These are phyloP conservation scores for Sedum album DNA, from an alignment of 164 flowering plant genomes.

Conservation along the genomic window DNA sequence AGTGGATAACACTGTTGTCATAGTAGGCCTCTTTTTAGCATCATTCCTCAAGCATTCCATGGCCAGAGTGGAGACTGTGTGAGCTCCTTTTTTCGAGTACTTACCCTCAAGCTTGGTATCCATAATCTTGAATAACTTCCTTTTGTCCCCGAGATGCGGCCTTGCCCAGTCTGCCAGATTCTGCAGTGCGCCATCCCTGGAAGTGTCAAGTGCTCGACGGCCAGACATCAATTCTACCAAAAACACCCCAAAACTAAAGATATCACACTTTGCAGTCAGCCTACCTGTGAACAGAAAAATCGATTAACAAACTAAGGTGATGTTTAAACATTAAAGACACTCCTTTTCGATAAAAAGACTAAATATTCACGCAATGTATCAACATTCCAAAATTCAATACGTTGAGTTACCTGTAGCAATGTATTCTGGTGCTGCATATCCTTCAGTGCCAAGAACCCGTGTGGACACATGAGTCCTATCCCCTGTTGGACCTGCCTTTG, in stretches of 20 bases:
- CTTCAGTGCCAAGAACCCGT: conserved; percentile 87
- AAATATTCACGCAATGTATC: too few relatives aligned
- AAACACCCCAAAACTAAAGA: conserved; percentile 67
- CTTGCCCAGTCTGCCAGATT: conserved; percentile 52
- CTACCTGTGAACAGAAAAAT: conserved; percentile 24
- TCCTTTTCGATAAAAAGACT: too few relatives aligned
- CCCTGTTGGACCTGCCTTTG: conserved; percentile 87
- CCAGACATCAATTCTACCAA: conserved; percentile 55
- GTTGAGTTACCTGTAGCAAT: conserved; percentile 5
- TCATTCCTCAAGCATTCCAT: conserved; percentile 47
- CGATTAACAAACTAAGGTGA: background rate
- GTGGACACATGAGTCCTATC: conserved; percentile 82
- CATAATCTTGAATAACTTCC: conserved; percentile 32
- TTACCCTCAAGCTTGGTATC: conserved; percentile 30
- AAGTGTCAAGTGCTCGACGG: conserved; percentile 44
- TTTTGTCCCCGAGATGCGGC: conserved; percentile 37
- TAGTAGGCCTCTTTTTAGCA: conserved; percentile 53
- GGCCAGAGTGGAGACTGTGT: conserved; percentile 50
- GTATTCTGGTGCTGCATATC: conserved; percentile 72
- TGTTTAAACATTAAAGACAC: background rate
- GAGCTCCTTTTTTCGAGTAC: conserved; percentile 63
- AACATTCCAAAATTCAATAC: background rate
- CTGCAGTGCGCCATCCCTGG: conserved; percentile 35
- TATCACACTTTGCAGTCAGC: conserved; percentile 39
- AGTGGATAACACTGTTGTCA: conserved; percentile 52